These are phyloP conservation scores for Hypocreales sp. DNA, from an alignment of 2,329 filamentous ascomycete species.

Conservation along the genomic window DNA sequence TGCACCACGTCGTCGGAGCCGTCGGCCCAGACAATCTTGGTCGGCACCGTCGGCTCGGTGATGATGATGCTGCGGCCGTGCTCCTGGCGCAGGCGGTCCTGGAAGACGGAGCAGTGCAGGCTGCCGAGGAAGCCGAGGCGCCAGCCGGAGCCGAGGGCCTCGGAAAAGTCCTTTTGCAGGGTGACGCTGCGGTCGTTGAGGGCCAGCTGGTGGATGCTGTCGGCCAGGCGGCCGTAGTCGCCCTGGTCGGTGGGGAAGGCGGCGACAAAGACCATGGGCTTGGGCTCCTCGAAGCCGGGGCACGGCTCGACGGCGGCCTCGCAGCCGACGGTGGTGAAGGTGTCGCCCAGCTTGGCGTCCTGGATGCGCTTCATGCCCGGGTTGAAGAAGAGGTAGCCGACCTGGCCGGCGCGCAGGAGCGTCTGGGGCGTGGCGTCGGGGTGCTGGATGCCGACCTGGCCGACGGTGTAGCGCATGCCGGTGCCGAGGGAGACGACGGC, in stretches of 20 bases:
- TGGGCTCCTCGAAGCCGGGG: constrained; percentile 90
- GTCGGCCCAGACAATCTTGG: constrained; percentile 65
- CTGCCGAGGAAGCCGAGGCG: constrained; percentile 91
- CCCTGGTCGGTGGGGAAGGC: constrained; percentile 87
- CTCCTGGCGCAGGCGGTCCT: constrained; percentile 86
- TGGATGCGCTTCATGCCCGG: constrained; percentile 95
- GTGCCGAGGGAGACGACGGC: constrained; percentile 80
- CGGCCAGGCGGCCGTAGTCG: constrained; percentile 74
- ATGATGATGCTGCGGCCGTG: constrained; percentile 93
- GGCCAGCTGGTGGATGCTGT: constrained; percentile 85
- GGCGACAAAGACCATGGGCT: constrained; percentile 97
- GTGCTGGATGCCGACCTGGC: constrained; percentile 94
- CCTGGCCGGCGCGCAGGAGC: constrained; percentile 73
- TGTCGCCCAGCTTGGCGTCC: constrained; percentile 92
- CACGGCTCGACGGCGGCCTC: constrained; percentile 66
- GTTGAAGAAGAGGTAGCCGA: constrained; percentile 95
- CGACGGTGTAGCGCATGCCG: constrained; percentile 77
- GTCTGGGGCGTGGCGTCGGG: constrained; percentile 72
- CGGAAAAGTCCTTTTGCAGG: constrained; percentile 83
- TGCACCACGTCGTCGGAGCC: constrained; percentile 67
- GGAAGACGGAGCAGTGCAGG: constrained; percentile 95
- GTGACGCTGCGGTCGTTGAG: constrained; percentile 94
- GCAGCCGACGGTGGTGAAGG: constrained; percentile 68
- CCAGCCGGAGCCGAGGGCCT: constrained; percentile 88
- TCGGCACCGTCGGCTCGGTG: constrained; percentile 87